Conservation (phyloP, 768 basidiomycete species). For the Termitomyces sp. region DNA sequence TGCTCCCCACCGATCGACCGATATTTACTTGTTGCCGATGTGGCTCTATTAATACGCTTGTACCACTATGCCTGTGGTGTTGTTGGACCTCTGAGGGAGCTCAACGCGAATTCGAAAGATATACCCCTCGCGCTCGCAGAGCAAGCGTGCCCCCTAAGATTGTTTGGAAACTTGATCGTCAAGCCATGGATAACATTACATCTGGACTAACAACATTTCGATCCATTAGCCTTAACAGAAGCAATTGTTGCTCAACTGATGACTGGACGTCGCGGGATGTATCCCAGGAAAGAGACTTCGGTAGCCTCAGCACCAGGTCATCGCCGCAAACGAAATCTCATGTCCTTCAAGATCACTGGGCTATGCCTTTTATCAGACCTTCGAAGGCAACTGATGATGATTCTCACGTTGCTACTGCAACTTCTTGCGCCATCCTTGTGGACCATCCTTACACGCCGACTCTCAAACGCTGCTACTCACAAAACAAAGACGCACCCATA, state of each 20-base stretch:
- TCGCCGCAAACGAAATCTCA: neutral
- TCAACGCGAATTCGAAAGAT: slow-evolving; percentile 31
- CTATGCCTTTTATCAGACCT: neutral
- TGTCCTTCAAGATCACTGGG: neutral
- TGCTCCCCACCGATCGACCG: slow-evolving; percentile 32
- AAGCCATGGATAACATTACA: neutral
- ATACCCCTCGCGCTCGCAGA: slow-evolving; percentile 28
- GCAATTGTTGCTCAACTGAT: neutral
- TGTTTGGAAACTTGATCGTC: slow-evolving; percentile 9
- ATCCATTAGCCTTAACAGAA: neutral
- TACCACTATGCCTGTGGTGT: slow-evolving; percentile 48
- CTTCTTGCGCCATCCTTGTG: slow-evolving; percentile 3
- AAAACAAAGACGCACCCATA: neutral
- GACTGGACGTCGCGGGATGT: neutral
- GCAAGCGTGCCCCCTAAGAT: slow-evolving; percentile 24
- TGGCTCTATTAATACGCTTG: slow-evolving; percentile 40
- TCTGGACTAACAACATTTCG: neutral
- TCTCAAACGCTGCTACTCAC: neutral
- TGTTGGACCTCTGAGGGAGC: slow-evolving; percentile 39
- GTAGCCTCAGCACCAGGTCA: neutral
- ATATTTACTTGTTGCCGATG: slow-evolving; percentile 41
- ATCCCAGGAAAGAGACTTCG: neutral
- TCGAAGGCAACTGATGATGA: neutral
- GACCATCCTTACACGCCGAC: neutral
- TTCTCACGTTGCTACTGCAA: slow-evolving; percentile 11